Percentiles rank a stretch among this genome's conserved stretches.
These are phyloP conservation scores for Cadophora malorum DNA, from an alignment of 2,329 filamentous ascomycete species.

Conservation along the genomic window DNA sequence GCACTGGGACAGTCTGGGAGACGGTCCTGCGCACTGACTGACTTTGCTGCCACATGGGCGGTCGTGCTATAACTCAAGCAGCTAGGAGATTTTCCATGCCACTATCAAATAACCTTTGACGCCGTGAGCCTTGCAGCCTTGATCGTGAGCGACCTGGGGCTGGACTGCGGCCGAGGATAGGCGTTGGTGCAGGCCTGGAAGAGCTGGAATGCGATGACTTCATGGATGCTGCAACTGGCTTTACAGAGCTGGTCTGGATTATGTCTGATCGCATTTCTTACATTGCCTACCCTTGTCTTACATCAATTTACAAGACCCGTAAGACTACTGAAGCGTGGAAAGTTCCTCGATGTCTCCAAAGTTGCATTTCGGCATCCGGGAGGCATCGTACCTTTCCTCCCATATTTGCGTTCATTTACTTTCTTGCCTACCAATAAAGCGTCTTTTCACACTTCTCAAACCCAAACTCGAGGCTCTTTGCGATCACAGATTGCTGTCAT, in stretches of 20 bases:
- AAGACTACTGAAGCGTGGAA: background rate
- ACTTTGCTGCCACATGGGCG: conserved; percentile 1
- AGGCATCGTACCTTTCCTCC: too few species aligned
- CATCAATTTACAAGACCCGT: background rate
- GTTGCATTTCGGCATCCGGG: background rate
- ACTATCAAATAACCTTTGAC: conserved; percentile 19
- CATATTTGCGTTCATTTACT: background rate
- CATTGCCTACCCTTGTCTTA: background rate
- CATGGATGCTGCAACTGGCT: conserved; percentile 2
- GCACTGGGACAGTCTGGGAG: conserved; percentile 9
- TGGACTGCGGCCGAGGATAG: conserved; percentile 6
- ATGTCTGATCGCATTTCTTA: conserved; percentile 11
- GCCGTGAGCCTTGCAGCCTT: background rate
- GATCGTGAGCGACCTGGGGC: background rate
- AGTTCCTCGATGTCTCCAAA: background rate
- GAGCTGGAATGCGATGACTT: background rate
- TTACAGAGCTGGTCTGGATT: background rate
- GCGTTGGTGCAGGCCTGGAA: background rate
- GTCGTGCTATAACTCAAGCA: background rate
- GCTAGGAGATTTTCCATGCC: conserved; percentile 20
- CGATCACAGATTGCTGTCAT: conserved; percentile 5
- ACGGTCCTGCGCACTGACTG: conserved; percentile 3
- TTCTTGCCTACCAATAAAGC: background rate
- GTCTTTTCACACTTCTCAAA: background rate
- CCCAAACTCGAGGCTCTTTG: background rate